These are phyloP conservation scores for Chenopodium berlandieri DNA, from an alignment of 148 eudicot species.

Conservation along the genomic window DNA sequence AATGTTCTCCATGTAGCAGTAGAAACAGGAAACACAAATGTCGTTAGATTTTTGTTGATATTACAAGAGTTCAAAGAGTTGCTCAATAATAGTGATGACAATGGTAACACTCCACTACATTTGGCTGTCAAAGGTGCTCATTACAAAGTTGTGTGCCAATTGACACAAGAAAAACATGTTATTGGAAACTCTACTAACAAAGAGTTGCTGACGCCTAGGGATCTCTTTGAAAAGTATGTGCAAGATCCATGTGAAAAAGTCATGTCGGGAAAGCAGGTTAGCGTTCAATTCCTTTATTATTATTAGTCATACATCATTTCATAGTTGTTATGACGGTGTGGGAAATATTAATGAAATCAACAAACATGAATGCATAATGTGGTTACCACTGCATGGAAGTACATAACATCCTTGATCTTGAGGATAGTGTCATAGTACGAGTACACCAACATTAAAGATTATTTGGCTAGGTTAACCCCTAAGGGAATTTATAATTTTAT, in stretches of 20 bases:
- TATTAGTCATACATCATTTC: too few species aligned
- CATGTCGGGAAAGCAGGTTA: not conserved
- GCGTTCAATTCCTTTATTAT: too few species aligned
- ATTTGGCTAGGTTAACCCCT: too few species aligned
- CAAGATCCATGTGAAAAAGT: not conserved
- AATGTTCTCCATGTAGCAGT: constrained; percentile 3
- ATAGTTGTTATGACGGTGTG: too few species aligned
- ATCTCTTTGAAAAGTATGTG: not conserved
- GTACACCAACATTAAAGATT: too few species aligned
- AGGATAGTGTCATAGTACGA: too few species aligned
- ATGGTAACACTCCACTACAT: constrained; percentile 5
- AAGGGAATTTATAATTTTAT: too few species aligned
- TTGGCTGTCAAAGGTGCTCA: constrained; percentile 2
- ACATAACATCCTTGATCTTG: too few species aligned
- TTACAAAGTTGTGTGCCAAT: not conserved
- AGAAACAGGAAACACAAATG: not conserved
- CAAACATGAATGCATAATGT: too few species aligned
- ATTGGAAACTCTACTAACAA: not conserved
- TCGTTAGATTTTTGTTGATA: not conserved
- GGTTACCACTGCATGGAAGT: too few species aligned
- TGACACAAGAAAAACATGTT: not conserved
- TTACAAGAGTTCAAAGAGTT: not conserved
- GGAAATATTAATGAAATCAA: too few species aligned
- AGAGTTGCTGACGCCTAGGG: constrained; percentile 1
- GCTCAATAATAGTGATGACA: not conserved